Evolutionary conservation across 177 flowering plant species (phyloP), one percentile per base, ranked within the genome.

Genomic region (Tripterygium wilfordii): DNA sequence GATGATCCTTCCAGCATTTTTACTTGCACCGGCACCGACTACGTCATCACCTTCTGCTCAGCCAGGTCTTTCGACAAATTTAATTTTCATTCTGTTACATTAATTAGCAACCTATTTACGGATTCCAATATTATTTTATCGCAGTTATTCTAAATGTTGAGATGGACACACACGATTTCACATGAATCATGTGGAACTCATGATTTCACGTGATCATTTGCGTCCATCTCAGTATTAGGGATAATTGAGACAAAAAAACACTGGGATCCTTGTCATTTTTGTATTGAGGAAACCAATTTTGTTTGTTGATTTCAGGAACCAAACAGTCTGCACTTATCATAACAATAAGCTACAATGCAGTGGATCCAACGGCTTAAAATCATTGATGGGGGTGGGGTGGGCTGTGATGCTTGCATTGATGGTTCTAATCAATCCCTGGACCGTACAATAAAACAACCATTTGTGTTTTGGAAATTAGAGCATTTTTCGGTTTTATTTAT

Each of bases 1-100:
- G 96, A 92, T 56, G 96, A 92, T 58, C 95, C 95, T 0, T 60
- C 76, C 36, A 89, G 98, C 38, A 76, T 89, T 28, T 72, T 80
- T 29, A 92, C 98, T 0, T 92, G 98, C 60, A 29, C 83, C 0
- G 88, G 66, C 1, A 23, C 91, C 0, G 98, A 92, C 41, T 92
- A 88, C 41, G 51, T 80, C 18, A 27, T 92, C 51, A 53, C 80
- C 10, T 92, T 86, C 66, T 92, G 98, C 69, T 53, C 84, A 1
- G 28, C 72, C 53, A 75, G 96, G 97, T 90, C n/a, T n/a, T n/a
- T n/a, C n/a, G n/a, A n/a, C n/a, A n/a, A n/a, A n/a, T n/a, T n/a
- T n/a, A n/a, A n/a, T n/a, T n/a, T n/a, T n/a, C n/a, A n/a, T n/a
- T n/a, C n/a, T n/a, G n/a, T n/a, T n/a, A n/a, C n/a, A n/a, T n/a